Evolutionary conservation across 768 basidiomycete species (phyloP), one percentile per base, ranked within the genome.

Genomic region (Auriscalpium microsporum): DNA sequence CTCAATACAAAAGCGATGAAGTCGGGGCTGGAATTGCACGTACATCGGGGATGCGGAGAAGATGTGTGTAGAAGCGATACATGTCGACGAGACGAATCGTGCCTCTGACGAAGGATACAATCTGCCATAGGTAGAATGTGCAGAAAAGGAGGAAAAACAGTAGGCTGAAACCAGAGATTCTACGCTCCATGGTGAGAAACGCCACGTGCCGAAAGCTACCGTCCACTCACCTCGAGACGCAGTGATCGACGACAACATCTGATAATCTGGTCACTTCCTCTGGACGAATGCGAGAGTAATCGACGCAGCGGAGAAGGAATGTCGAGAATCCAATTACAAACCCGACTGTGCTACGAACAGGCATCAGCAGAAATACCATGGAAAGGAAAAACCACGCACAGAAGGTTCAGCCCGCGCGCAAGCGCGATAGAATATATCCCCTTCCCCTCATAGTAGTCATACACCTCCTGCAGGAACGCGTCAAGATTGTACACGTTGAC

Each of bases 261-360:
- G 85, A 81, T 44, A 99, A 77, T 58, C 76, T 79, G 21, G 79
- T 83, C 44, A 80, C 75, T 28, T 80, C 77, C 55, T 87, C 84
- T 17, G 78, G 80, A 55, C 79, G 80, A 56, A 98, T 79, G 40
- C 78, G 79, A 37, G 86, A 83, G 68, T 96, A 98, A 68, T 99
- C 94, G 58, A 99, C 79, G 69, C 96, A 99, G 13, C 94, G 90
- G 7, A 95, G 70, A 11, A 99, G 75, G 68, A 99, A 99, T 9
- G 94, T 95, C 11, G 96, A 95, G 71, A 99, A 99, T n/a, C 80
- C 82, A 63, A 98, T 97, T 50, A 98, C 95, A 71, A 98, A 99
- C 47, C 94, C 94, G 21, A 96, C 85, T 59, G 95, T 99, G 61
- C 96, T 99, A 48, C 58, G 53, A 62, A 62, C 59, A 56, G 65